Evolutionary conservation across 2,329 filamentous ascomycete species (phyloP).

Genomic region (Fusarium papillatum): DNA sequence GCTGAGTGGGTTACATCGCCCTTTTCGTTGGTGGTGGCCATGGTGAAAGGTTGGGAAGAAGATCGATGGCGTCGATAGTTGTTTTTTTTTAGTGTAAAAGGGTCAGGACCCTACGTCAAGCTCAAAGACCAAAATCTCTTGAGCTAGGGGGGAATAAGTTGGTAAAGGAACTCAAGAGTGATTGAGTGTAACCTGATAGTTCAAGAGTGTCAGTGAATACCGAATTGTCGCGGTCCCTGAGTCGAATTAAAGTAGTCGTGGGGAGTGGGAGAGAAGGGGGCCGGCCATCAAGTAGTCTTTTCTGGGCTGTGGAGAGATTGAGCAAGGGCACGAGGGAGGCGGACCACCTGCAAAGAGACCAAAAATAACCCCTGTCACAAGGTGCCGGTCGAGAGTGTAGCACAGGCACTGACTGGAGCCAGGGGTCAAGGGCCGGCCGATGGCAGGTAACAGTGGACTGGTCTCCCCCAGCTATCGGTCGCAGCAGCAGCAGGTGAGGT

Average conservation of each 20-base stretch:
- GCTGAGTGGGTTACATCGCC: slow-evolving; percentile 33
- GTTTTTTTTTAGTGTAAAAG: slow-evolving; percentile 1
- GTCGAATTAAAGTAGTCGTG: slow-evolving; percentile 35
- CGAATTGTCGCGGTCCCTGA: background rate
- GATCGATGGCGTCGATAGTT: background rate
- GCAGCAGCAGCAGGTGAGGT: background rate
- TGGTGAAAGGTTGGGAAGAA: slow-evolving; percentile 21
- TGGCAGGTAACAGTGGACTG: slow-evolving; percentile 31
- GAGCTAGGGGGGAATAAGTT: background rate
- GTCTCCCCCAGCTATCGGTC: slow-evolving; percentile 5
- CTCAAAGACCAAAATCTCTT: background rate
- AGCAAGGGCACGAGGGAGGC: slow-evolving; percentile 15
- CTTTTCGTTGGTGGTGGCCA: slow-evolving; percentile 47
- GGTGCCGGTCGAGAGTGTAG: slow-evolving; percentile 5
- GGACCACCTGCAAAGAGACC: slow-evolving; percentile 17
- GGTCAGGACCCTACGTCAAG: slow-evolving; percentile 17
- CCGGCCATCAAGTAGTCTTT: too few species aligned
- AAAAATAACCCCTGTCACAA: slow-evolving; percentile 39
- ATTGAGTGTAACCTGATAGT: background rate
- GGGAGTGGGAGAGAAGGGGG: background rate
- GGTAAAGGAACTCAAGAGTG: background rate
- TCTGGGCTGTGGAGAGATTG: too few species aligned
- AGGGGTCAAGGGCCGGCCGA: slow-evolving; percentile 29
- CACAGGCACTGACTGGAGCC: background rate
- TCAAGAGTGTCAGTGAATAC: background rate